phyloP scores from a whole-genome alignment of 2,329 filamentous ascomycete genomes.

The Fusarium transvaalense region DNA sequence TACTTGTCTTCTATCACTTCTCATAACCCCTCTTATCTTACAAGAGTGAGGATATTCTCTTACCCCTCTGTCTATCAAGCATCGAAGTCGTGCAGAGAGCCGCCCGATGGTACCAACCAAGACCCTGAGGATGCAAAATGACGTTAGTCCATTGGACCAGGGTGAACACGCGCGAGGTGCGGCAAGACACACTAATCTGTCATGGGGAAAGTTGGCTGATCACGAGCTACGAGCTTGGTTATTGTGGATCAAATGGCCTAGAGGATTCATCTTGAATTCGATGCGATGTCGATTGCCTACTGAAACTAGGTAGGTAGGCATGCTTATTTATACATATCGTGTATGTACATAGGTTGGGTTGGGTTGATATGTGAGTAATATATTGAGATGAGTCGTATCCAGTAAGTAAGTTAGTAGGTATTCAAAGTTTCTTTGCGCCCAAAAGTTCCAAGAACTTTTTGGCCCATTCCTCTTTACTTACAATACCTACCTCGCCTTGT shows the following conservation, averaged over 20 bases:
- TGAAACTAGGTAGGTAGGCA: not conserved
- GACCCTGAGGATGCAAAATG: conserved; percentile 39
- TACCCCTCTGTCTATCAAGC: conserved; percentile 25
- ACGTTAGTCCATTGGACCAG: conserved; percentile 40
- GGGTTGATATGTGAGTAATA: conserved; percentile 21
- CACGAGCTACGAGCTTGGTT: conserved; percentile 44
- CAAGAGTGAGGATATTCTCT: not conserved
- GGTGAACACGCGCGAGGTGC: conserved; percentile 41
- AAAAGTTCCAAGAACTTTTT: not conserved
- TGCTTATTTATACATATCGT: conserved; percentile 22
- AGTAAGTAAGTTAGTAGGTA: too few species aligned
- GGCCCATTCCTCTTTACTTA: conserved; percentile 13
- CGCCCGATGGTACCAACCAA: conserved; percentile 36
- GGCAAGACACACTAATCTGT: conserved; percentile 40
- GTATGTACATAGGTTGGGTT: conserved; percentile 23
- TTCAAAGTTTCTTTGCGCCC: conserved; percentile 15
- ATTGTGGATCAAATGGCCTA: conserved; percentile 36
- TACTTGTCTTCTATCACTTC: not conserved
- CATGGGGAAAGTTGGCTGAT: conserved; percentile 36
- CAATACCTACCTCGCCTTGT: conserved; percentile 1
- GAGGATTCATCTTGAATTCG: conserved; percentile 12
- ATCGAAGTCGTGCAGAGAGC: conserved; percentile 29
- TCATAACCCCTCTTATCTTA: not conserved
- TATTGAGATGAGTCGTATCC: conserved; percentile 21
- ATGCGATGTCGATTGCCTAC: conserved; percentile 18